Percentiles rank a stretch among this genome's conserved stretches.
phyloP scores from a whole-genome alignment of 345 rosid species.

The Sonneratia alba region DNA sequence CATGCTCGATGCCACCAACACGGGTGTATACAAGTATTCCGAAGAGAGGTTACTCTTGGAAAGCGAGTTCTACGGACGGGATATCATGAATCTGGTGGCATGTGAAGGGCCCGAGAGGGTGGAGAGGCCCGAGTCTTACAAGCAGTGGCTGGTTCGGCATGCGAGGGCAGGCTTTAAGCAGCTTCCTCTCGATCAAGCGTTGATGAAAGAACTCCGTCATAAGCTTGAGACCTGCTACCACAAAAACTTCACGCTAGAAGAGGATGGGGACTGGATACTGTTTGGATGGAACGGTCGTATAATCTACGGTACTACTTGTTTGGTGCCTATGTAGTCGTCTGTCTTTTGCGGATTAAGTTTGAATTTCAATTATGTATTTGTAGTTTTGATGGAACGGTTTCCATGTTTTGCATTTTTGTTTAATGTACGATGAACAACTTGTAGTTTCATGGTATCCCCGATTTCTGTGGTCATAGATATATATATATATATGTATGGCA shows the following conservation, averaged over 20 bases:
- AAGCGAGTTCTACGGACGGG: background rate
- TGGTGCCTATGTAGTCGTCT: conserved; percentile 37
- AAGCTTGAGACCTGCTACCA: conserved; percentile 45
- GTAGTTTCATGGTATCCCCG: no score
- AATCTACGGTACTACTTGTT: conserved; percentile 47
- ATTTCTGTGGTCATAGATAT: no score
- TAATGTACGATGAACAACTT: no score
- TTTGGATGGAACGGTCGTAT: conserved; percentile 93
- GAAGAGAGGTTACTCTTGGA: background rate
- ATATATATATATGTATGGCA: no score
- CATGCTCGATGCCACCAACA: background rate
- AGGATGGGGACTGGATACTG: conserved; percentile 59
- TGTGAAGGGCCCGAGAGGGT: background rate
- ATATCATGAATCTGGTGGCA: background rate
- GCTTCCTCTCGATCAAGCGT: background rate
- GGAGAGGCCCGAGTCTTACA: background rate
- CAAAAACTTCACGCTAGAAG: conserved; percentile 58
- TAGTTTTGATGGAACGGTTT: no score
- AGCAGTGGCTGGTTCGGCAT: conserved; percentile 23
- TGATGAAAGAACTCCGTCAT: conserved; percentile 1
- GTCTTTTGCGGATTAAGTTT: no score
- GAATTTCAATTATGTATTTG: background rate
- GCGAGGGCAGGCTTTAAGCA: conserved; percentile 15
- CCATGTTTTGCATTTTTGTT: no score
- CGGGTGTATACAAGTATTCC: background rate